Percentiles rank a stretch among this genome's conserved stretches.
Evolutionary conservation across 306 rosid species (phyloP).

Genomic region (Gynostemma pentaphyllum): DNA sequence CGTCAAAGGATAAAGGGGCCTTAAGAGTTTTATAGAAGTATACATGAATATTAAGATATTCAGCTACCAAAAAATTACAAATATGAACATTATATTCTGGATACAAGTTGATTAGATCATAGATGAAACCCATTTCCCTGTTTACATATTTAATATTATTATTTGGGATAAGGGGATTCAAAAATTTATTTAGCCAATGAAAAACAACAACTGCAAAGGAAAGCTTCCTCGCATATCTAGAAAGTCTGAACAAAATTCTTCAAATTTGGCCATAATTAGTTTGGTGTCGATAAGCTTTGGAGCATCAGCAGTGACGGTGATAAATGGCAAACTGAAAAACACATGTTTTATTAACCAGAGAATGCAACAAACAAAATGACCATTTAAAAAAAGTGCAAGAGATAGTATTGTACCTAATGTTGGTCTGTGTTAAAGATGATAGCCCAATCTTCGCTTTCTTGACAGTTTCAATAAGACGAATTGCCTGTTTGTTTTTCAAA

Average conservation of each 20-base stretch:
- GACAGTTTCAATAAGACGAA: constrained; percentile 85
- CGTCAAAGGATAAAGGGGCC: too few species aligned
- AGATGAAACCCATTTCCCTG: too few species aligned
- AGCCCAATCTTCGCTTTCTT: constrained; percentile 96
- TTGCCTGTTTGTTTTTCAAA: constrained; percentile 85
- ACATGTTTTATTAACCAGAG: neutral
- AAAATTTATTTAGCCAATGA: neutral
- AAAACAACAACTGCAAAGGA: neutral
- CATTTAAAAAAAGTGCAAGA: neutral
- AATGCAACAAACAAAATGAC: neutral
- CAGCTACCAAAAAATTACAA: too few species aligned
- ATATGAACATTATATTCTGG: too few species aligned
- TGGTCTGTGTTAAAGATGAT: constrained; percentile 84
- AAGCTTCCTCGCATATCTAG: constrained; percentile 54
- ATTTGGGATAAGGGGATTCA: too few species aligned
- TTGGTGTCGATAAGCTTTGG: constrained; percentile 94
- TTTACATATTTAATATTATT: too few species aligned
- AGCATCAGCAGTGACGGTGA: constrained; percentile 83
- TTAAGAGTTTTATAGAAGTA: too few species aligned
- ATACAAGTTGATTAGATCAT: too few species aligned
- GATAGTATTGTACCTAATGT: constrained; percentile 43
- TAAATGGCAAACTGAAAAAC: constrained; percentile 70
- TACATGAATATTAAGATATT: too few species aligned
- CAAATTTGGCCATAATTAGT: constrained; percentile 74
- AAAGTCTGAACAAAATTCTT: constrained; percentile 80